These are phyloP conservation scores for Ophiostoma populinum DNA, from an alignment of 2,329 filamentous ascomycete genomes.

Conservation along the genomic window DNA sequence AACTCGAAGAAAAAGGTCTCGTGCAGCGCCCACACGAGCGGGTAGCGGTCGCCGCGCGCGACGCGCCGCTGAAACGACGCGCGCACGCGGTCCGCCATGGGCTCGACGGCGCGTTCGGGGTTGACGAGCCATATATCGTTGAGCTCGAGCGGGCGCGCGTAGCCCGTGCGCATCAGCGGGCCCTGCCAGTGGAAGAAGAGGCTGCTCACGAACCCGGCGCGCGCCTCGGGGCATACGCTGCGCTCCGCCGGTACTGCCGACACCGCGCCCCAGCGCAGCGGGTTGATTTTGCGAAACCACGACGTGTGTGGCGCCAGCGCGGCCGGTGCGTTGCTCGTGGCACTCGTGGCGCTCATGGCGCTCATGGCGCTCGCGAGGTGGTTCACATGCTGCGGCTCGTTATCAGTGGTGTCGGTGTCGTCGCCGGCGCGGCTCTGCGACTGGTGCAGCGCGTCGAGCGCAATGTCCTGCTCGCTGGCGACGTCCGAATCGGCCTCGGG, in stretches of 20 bases:
- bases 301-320: conserved; percentile 30
- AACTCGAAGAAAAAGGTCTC: conserved; percentile 80
- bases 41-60: conserved; percentile 50
- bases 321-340: background rate
- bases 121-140: conserved; percentile 86
- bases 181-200: conserved; percentile 84
- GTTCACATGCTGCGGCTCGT: conserved; percentile 15
- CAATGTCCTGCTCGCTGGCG: conserved; percentile 10
- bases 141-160: conserved; percentile 63
- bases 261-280: conserved; percentile 39
- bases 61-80: conserved; percentile 52
- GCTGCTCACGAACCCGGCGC: conserved; percentile 55
- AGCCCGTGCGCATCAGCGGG: conserved; percentile 70
- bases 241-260: conserved; percentile 38
- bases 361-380: conserved; percentile 30
- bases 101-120: conserved; percentile 54
- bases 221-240: conserved; percentile 47
- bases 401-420: conserved; percentile 14
- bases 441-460: conserved; percentile 19
- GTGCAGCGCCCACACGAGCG: conserved; percentile 64
- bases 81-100: conserved; percentile 49
- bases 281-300: conserved; percentile 48
- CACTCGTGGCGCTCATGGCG: conserved; percentile 7
- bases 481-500: conserved; percentile 8
- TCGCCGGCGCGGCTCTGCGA: conserved; percentile 12